Evolutionary conservation across 148 eudicot species (phyloP), one percentile per base, ranked within the genome.

Genomic region (Hydrangea macrophylla): DNA sequence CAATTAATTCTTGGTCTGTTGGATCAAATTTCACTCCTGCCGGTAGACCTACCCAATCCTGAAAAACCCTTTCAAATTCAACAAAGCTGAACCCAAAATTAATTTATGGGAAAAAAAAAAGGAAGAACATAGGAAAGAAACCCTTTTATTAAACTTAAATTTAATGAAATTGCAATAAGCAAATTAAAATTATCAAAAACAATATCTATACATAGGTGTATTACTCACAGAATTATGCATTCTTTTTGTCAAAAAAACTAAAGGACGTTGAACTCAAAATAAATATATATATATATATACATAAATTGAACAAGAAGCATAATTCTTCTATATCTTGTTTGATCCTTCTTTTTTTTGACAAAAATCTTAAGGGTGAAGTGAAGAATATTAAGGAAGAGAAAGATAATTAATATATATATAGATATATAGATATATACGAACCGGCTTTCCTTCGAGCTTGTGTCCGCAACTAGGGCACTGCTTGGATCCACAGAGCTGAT

Each of bases 21-120:
- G 99, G 99, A 75, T 94, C 99, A 81, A 94, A 94, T 79, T 94
- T 94, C 54, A 94, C 99, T 59, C 99, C 99, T 26, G 99, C 97
- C 66, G 99, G 99, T 81, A 94, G 74, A 80, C 99, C 99, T 76
- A 91, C 88, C 99, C 99, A 94, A 65, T 90, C 92, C 99, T 94
- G 78, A 74, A 75, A 58, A 60, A 27, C 7, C 65, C 22, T 22
- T 55, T 17, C 35, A 20, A 6, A 8, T 61, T 40, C 51, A 48
- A 35, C 8, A 3, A 71, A 48, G n/a, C 17, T 13, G 8, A 32
- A 32, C 23, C 24, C 48, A 42, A 1, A 42, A 42, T 42, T 42
- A 48, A n/a, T n/a, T n/a, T n/a, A 33, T n/a, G 55, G 6, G 2
- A 39, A 25, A 23, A 30, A 10, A 23, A 31, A 7, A 35, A 3